These are phyloP conservation scores for Madurella fahalii DNA, from an alignment of 2,329 filamentous ascomycete species.

Conservation along the genomic window DNA sequence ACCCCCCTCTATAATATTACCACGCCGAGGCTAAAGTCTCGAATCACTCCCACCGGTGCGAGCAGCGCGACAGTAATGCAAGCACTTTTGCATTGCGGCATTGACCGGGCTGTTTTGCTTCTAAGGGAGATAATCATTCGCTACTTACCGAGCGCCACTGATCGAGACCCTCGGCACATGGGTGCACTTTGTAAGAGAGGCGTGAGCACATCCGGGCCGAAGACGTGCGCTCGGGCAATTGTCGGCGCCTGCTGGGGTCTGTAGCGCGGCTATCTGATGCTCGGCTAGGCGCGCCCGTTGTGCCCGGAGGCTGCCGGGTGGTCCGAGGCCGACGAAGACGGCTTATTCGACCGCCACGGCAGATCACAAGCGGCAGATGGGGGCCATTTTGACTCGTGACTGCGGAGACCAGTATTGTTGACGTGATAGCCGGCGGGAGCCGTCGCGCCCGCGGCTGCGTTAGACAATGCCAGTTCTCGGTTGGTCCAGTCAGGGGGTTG, in stretches of 20 bases:
- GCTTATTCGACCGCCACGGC: constrained; percentile 1
- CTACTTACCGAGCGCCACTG: not conserved
- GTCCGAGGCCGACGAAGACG: not conserved
- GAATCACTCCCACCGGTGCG: not conserved
- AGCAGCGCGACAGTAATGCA: not conserved
- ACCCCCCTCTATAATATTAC: not conserved
- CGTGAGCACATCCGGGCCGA: not conserved
- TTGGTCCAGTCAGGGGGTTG: not conserved
- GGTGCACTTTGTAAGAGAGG: not conserved
- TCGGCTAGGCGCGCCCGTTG: not conserved
- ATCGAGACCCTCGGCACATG: not conserved
- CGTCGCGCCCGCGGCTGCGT: not conserved
- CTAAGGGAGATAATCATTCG: not conserved
- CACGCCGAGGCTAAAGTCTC: constrained; percentile 1
- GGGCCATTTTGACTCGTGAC: not conserved
- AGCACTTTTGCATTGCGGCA: not conserved
- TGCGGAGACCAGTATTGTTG: not conserved
- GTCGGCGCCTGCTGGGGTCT: not conserved
- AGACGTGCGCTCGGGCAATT: not conserved
- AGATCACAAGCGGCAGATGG: not conserved
- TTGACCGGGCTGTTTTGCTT: not conserved
- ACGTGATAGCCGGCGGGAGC: not conserved
- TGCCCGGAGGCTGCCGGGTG: not conserved
- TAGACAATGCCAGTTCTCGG: not conserved
- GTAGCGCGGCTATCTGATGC: not conserved